A percentile compares a stretch with the other conserved stretches of the same genome.
These are phyloP conservation scores for Boletus bicolor DNA, from an alignment of 768 basidiomycete species.

Conservation along the genomic window DNA sequence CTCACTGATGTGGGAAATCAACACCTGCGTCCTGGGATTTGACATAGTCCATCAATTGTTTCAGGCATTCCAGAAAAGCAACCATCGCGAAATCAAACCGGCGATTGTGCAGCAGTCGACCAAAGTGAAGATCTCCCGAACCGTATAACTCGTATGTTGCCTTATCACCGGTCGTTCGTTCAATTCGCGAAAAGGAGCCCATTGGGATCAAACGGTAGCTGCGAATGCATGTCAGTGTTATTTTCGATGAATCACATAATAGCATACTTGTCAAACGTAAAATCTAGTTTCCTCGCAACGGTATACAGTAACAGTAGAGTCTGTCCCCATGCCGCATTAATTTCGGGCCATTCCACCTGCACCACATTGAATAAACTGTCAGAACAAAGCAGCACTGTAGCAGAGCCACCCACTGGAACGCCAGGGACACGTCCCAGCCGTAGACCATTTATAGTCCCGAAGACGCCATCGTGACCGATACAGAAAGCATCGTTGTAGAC, in stretches of 20 bases:
- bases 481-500: slow-evolving; percentile 96
- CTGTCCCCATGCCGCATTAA: slow-evolving; percentile 98
- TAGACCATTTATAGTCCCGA: slow-evolving; percentile 97
- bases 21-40: slow-evolving; percentile 66
- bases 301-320: slow-evolving; percentile 89
- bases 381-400: background rate
- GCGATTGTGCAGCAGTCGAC: slow-evolving; percentile 87
- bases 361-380: slow-evolving; percentile 10
- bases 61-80: slow-evolving; percentile 90
- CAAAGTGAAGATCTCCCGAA: slow-evolving; percentile 87
- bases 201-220: slow-evolving; percentile 91
- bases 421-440: slow-evolving; percentile 85
- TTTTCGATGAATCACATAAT: background rate
- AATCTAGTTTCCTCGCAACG: slow-evolving; percentile 88
- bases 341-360: slow-evolving; percentile 96
- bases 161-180: slow-evolving; percentile 78
- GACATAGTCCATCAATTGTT: slow-evolving; percentile 87
- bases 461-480: slow-evolving; percentile 90
- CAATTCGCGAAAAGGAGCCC: slow-evolving; percentile 93
- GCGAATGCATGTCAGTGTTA: slow-evolving; percentile 10
- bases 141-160: slow-evolving; percentile 89
- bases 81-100: slow-evolving; percentile 97
- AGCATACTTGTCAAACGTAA: slow-evolving; percentile 77
- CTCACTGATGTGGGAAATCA: slow-evolving; percentile 88
- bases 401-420: slow-evolving; percentile 56